These are phyloP conservation scores for Neonectria sp. DNA, from an alignment of 2,329 filamentous ascomycete species.

Conservation along the genomic window DNA sequence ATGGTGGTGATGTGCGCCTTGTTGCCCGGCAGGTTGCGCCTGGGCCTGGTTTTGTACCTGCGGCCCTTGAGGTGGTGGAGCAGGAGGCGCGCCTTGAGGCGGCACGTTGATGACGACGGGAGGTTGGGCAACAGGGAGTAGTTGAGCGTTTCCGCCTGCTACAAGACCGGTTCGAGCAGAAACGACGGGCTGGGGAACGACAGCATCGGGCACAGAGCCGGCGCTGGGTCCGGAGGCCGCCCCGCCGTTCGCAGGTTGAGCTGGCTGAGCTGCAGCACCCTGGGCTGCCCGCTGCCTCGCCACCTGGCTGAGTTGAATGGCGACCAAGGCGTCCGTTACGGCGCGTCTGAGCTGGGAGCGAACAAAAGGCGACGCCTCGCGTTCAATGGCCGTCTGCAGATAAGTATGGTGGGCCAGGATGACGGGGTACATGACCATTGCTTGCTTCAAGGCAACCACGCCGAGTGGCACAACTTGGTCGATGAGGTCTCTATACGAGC, in stretches of 20 bases:
- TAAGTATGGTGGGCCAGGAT: conserved; percentile 65
- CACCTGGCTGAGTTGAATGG: conserved; percentile 62
- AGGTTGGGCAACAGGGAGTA: conserved; percentile 23
- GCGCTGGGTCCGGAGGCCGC: conserved; percentile 17
- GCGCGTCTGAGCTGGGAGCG: conserved; percentile 66
- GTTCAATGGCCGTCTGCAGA: conserved; percentile 67
- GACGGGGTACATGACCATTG: conserved; percentile 63
- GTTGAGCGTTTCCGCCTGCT: conserved; percentile 13
- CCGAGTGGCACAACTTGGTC: conserved; percentile 68
- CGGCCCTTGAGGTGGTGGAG: conserved; percentile 24
- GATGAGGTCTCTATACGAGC: conserved; percentile 67
- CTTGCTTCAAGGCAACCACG: conserved; percentile 60
- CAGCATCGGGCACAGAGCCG: background rate
- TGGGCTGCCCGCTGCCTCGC: conserved; percentile 42
- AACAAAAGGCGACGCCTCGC: conserved; percentile 63
- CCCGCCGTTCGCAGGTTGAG: conserved; percentile 5
- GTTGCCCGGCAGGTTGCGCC: conserved; percentile 15
- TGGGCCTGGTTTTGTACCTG: conserved; percentile 33
- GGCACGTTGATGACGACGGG: conserved; percentile 33
- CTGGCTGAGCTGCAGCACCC: conserved; percentile 13
- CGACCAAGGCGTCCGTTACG: conserved; percentile 62
- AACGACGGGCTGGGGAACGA: conserved; percentile 15
- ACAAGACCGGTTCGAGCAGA: conserved; percentile 16
- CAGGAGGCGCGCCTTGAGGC: conserved; percentile 42
- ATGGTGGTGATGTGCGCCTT: conserved; percentile 56